A percentile compares a stretch with the other conserved stretches of the same genome.
Conservation (phyloP, 495 filamentous ascomycete species). For the Penicillium mononematosum region DNA sequence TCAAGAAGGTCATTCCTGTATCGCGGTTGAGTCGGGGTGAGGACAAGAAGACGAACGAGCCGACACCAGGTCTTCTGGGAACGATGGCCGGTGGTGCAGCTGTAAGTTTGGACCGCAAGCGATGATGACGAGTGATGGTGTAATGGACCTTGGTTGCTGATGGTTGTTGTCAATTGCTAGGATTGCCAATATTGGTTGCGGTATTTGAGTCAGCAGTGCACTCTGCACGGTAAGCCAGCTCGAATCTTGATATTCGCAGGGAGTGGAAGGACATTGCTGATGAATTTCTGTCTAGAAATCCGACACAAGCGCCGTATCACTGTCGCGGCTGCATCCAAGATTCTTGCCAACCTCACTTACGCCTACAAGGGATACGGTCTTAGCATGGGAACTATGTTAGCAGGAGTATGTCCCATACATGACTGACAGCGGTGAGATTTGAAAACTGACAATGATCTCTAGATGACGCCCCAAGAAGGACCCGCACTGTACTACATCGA, state of each 20-base stretch:
- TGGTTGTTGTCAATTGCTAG: constrained; percentile 37
- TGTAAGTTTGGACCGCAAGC: constrained; percentile 45
- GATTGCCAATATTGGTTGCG: constrained; percentile 99
- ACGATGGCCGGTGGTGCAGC: constrained; percentile 99
- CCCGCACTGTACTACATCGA: constrained; percentile 99
- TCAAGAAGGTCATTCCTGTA: constrained; percentile 92
- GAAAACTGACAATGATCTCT: constrained; percentile 8
- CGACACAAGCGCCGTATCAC: constrained; percentile 98
- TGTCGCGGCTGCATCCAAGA: constrained; percentile 95
- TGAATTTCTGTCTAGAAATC: constrained; percentile 56
- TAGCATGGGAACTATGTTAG: constrained; percentile 99
- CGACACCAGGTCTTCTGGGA: constrained; percentile 74
- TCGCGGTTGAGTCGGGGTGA: constrained; percentile 49
- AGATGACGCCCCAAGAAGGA: constrained; percentile 84
- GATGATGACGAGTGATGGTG: not conserved
- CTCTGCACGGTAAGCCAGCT: constrained; percentile 67
- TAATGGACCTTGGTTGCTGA: constrained; percentile 15
- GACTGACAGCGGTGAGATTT: not conserved
- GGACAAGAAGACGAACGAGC: constrained; percentile 68
- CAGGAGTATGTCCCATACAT: constrained; percentile 61
- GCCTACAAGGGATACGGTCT: constrained; percentile 97
- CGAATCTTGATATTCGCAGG: not conserved
- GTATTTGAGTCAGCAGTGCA: constrained; percentile 98
- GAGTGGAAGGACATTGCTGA: not conserved
- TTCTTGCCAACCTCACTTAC: constrained; percentile 97